These are phyloP conservation scores for Penicillium sp. DNA, from an alignment of 2,329 filamentous ascomycete species.

Conservation along the genomic window DNA sequence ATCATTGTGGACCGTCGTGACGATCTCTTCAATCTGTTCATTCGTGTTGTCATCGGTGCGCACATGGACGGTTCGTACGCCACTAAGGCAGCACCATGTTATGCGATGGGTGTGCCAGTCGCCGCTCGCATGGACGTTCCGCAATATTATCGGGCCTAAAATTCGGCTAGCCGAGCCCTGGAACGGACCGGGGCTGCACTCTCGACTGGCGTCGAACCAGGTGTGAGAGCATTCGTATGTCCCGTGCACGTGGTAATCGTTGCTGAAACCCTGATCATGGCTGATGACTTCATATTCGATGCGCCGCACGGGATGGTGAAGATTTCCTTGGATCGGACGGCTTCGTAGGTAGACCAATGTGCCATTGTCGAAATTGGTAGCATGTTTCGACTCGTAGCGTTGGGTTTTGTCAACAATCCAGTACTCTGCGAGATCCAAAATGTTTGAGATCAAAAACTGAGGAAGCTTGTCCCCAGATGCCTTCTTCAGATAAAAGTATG, in stretches of 20 bases:
- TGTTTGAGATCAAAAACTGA: background rate
- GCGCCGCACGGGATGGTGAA: background rate
- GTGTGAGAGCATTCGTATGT: slow-evolving; percentile 2
- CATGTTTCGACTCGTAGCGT: background rate
- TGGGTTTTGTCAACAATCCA: background rate
- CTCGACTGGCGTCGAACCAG: slow-evolving; percentile 3
- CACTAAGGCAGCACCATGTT: background rate
- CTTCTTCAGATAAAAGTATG: slow-evolving; percentile 2
- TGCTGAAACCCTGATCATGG: slow-evolving; percentile 1
- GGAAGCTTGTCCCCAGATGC: background rate
- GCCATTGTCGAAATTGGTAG: background rate
- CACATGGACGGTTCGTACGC: background rate
- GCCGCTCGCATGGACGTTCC: background rate
- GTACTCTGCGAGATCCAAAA: slow-evolving; percentile 1
- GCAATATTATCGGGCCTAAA: background rate
- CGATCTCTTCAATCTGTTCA: background rate
- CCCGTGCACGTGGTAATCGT: background rate
- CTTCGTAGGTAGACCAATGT: slow-evolving; percentile 2
- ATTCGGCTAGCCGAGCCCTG: background rate
- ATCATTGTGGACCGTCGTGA: background rate
- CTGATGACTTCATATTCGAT: slow-evolving; percentile 2
- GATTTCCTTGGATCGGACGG: background rate
- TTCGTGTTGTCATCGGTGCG: background rate
- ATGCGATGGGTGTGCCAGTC: background rate
- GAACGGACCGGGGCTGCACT: background rate